Evolutionary conservation across 2,329 filamentous ascomycete species (phyloP).

Genomic region (Neoascochyta sp.): DNA sequence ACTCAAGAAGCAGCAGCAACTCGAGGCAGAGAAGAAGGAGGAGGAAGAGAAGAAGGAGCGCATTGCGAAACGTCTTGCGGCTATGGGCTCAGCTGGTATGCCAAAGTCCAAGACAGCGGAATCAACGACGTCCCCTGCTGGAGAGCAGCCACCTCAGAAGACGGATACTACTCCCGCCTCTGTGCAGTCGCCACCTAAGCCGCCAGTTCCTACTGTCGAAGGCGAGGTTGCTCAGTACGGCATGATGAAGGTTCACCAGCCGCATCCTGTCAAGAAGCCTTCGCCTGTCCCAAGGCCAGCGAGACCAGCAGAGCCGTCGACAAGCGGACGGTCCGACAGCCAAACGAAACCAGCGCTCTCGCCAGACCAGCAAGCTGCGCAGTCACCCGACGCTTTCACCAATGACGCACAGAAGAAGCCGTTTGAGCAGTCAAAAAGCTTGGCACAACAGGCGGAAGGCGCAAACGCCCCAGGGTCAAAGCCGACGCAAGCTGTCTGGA

Average conservation of each 20-base stretch:
- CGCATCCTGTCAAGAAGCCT: slow-evolving; percentile 47
- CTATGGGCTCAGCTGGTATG: slow-evolving; percentile 56
- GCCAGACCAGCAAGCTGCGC: slow-evolving; percentile 13
- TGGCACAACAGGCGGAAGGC: slow-evolving; percentile 17
- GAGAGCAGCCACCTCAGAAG: slow-evolving; percentile 43
- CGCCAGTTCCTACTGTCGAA: slow-evolving; percentile 55
- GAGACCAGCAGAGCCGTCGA: slow-evolving; percentile 16
- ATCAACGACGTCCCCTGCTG: slow-evolving; percentile 32
- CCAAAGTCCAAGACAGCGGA: slow-evolving; percentile 37
- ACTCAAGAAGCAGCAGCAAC: slow-evolving; percentile 59
- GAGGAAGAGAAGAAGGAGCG: slow-evolving; percentile 69
- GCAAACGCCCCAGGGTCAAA: slow-evolving; percentile 18
- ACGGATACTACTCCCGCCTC: slow-evolving; percentile 39
- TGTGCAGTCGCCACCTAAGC: slow-evolving; percentile 51
- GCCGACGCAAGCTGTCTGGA: slow-evolving; percentile 26
- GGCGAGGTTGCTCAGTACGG: slow-evolving; percentile 59
- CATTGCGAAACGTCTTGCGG: slow-evolving; percentile 68
- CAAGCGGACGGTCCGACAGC: slow-evolving; percentile 17
- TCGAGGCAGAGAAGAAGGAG: slow-evolving; percentile 62
- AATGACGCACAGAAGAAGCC: slow-evolving; percentile 17
- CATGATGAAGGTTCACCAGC: slow-evolving; percentile 60
- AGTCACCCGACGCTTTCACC: slow-evolving; percentile 17
- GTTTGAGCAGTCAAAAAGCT: slow-evolving; percentile 13
- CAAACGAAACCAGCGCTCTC: slow-evolving; percentile 17
- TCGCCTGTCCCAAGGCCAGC: slow-evolving; percentile 11